Evolutionary conservation across 768 basidiomycete genomes (phyloP).

Genomic region (Brasilioporus rufonigricans): DNA sequence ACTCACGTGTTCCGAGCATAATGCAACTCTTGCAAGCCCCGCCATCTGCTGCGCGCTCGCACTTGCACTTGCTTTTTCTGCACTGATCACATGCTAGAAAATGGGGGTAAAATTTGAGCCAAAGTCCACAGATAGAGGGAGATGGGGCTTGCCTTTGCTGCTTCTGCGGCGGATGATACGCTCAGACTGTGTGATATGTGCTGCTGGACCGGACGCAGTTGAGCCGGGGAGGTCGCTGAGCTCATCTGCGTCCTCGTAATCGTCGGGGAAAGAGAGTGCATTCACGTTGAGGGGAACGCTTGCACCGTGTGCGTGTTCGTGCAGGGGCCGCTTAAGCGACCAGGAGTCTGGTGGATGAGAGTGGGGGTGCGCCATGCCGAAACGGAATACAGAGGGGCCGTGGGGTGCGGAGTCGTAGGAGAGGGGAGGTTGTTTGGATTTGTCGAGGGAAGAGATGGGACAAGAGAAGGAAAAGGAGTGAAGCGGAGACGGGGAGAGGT

Average conservation of each 20-base stretch:
- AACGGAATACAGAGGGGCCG: slow-evolving; percentile 20
- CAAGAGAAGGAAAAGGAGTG: slow-evolving; percentile 24
- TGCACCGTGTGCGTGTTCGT: slow-evolving; percentile 5
- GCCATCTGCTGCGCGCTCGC: slow-evolving; percentile 60
- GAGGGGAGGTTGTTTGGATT: neutral
- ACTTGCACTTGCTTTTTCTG: slow-evolving; percentile 88
- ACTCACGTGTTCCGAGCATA: slow-evolving; percentile 67
- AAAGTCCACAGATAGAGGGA: neutral
- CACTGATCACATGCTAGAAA: slow-evolving; percentile 80
- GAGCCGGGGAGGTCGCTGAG: slow-evolving; percentile 43
- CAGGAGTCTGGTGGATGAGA: slow-evolving; percentile 17
- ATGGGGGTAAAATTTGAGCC: neutral
- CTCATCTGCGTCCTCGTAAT: slow-evolving; percentile 61
- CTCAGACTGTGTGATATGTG: slow-evolving; percentile 31
- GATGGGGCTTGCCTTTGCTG: slow-evolving; percentile 58
- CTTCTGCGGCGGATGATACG: slow-evolving; percentile 67
- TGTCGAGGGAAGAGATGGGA: slow-evolving; percentile 7
- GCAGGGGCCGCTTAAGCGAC: slow-evolving; percentile 19
- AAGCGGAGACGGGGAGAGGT: slow-evolving; percentile 22
- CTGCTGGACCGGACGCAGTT: slow-evolving; percentile 20
- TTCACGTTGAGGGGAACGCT: slow-evolving; percentile 24
- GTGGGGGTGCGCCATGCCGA: slow-evolving; percentile 25
- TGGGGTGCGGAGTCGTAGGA: neutral
- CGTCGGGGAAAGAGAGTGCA: slow-evolving; percentile 52
- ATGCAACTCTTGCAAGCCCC: slow-evolving; percentile 77